Conservation (phyloP, 2,329 filamentous ascomycete genomes). For the Fusarium sp. region DNA sequence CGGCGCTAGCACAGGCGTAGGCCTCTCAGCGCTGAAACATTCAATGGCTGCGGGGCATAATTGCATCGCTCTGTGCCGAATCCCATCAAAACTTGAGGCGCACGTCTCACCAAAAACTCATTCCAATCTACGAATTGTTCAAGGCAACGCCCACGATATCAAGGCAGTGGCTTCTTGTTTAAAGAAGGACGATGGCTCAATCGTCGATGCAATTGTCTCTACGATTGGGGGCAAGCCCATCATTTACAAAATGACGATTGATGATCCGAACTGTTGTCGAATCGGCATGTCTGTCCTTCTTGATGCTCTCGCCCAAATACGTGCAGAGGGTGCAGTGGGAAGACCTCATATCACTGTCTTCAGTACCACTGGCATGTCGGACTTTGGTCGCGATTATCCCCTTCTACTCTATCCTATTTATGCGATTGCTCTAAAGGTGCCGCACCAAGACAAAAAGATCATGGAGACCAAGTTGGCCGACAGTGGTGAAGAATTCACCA, state of each 20-base stretch:
- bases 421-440: slow-evolving; percentile 49
- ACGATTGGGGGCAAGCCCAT: slow-evolving; percentile 55
- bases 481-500: slow-evolving; percentile 47
- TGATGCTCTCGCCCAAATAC: slow-evolving; percentile 47
- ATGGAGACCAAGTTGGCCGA: slow-evolving; percentile 53
- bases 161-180: slow-evolving; percentile 51
- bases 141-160: slow-evolving; percentile 59
- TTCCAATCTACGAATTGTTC: slow-evolving; percentile 53
- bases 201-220: slow-evolving; percentile 58
- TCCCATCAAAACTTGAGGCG: slow-evolving; percentile 57
- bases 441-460: slow-evolving; percentile 58
- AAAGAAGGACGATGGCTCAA: slow-evolving; percentile 34
- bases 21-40: slow-evolving; percentile 56
- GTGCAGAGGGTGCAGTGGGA: slow-evolving; percentile 39
- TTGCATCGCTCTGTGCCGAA: slow-evolving; percentile 61
- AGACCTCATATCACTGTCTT: slow-evolving; percentile 49
- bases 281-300: slow-evolving; percentile 55
- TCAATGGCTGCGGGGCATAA: slow-evolving; percentile 56
- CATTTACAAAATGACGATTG: slow-evolving; percentile 48
- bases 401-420: slow-evolving; percentile 56
- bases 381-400: slow-evolving; percentile 53
- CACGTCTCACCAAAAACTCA: slow-evolving; percentile 44
- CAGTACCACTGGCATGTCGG: slow-evolving; percentile 53
- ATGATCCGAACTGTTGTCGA: slow-evolving; percentile 60
- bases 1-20: slow-evolving; percentile 62